Conservation (phyloP, 768 basidiomycete species). For the Tricholoma saponaceum region DNA sequence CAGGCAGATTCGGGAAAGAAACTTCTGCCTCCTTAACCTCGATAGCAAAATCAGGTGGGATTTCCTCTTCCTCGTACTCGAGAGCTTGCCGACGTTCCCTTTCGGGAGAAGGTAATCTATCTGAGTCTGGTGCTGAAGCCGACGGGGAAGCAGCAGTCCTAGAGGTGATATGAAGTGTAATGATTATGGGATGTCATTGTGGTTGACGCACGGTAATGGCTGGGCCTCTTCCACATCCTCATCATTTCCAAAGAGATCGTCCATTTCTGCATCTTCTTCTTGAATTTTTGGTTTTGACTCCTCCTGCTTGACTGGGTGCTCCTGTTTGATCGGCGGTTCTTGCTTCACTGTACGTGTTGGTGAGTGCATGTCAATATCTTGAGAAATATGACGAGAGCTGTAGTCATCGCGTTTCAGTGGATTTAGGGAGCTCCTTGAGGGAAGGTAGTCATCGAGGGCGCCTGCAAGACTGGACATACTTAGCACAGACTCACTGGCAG, state of each 20-base stretch:
- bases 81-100: slow-evolving; percentile 62
- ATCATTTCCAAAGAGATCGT: slow-evolving; percentile 79
- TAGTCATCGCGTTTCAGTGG: slow-evolving; percentile 6
- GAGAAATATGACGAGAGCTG: slow-evolving; percentile 10
- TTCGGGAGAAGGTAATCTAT: slow-evolving; percentile 58
- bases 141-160: slow-evolving; percentile 39
- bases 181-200: background rate
- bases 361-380: slow-evolving; percentile 42
- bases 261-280: slow-evolving; percentile 45
- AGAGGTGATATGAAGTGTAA: slow-evolving; percentile 2
- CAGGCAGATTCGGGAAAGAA: slow-evolving; percentile 82
- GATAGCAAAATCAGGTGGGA: slow-evolving; percentile 48
- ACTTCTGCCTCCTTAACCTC: slow-evolving; percentile 68
- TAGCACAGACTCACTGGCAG: background rate
- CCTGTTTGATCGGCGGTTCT: background rate
- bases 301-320: background rate
- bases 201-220: slow-evolving; percentile 42
- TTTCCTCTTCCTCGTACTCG: slow-evolving; percentile 81
- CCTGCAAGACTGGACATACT: slow-evolving; percentile 60
- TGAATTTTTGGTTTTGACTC: slow-evolving; percentile 17
- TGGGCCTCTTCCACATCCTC: slow-evolving; percentile 47
- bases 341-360: background rate
- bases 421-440: slow-evolving; percentile 5
- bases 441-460: slow-evolving; percentile 40
- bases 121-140: slow-evolving; percentile 55